Conservation (phyloP, 2,329 filamentous ascomycete genomes). For the Domatiomyces globalis region DNA sequence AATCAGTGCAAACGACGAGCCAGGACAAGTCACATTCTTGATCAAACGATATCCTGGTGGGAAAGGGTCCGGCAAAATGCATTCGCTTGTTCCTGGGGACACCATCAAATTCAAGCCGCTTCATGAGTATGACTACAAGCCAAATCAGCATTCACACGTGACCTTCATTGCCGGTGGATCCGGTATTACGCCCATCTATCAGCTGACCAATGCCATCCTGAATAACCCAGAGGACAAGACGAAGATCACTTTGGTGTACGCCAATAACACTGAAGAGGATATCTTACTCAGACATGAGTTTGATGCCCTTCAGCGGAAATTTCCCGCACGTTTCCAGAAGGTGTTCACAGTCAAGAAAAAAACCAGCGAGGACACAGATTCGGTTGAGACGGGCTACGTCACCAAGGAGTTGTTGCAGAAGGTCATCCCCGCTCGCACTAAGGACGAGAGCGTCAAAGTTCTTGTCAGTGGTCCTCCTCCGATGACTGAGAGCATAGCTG, state of each 20-base stretch:
- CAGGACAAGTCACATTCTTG: slow-evolving; percentile 48
- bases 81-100: slow-evolving; percentile 49
- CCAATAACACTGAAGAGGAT: slow-evolving; percentile 51
- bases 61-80: slow-evolving; percentile 50
- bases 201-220: slow-evolving; percentile 49
- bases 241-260: slow-evolving; percentile 50
- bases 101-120: slow-evolving; percentile 45
- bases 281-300: slow-evolving; percentile 45
- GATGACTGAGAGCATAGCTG: slow-evolving; percentile 48
- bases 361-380: slow-evolving; percentile 23
- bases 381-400: slow-evolving; percentile 42
- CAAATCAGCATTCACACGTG: slow-evolving; percentile 35
- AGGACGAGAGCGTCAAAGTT: slow-evolving; percentile 35
- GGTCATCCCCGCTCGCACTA: slow-evolving; percentile 28
- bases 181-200: slow-evolving; percentile 58
- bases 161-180: slow-evolving; percentile 56
- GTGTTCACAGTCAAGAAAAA: slow-evolving; percentile 43
- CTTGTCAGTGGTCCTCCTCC: slow-evolving; percentile 56
- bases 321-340: slow-evolving; percentile 43
- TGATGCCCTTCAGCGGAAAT: slow-evolving; percentile 34
- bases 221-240: slow-evolving; percentile 48
- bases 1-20: slow-evolving; percentile 40
- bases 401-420: slow-evolving; percentile 42
- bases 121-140: slow-evolving; percentile 40
- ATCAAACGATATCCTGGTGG: slow-evolving; percentile 56